These are phyloP conservation scores for Talaromyces sp. DNA, from an alignment of 2,329 filamentous ascomycete species.

Conservation along the genomic window DNA sequence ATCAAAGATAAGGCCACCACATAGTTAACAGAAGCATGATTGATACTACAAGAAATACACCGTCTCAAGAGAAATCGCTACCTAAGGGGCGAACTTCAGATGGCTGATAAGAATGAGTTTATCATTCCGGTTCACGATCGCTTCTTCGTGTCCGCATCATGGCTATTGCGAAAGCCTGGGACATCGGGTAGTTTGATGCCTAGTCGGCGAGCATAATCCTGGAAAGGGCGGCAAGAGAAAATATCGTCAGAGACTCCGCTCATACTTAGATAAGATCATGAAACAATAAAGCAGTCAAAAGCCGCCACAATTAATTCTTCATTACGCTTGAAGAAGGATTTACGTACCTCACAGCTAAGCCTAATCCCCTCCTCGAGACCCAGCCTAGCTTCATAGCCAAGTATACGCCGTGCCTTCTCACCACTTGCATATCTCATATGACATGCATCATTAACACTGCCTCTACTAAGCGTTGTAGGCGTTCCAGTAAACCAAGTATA, in stretches of 20 bases:
- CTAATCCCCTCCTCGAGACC: slow-evolving; percentile 53
- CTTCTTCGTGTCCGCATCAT: neutral
- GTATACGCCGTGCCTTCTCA: slow-evolving; percentile 50
- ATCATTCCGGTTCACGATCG: neutral
- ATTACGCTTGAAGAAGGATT: slow-evolving; percentile 19
- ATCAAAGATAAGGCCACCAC: too few relatives aligned
- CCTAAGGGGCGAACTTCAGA: neutral
- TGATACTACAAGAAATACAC: neutral
- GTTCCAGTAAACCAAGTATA: slow-evolving; percentile 49
- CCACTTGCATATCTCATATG: slow-evolving; percentile 55
- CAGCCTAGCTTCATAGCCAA: slow-evolving; percentile 55
- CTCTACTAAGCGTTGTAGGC: slow-evolving; percentile 51
- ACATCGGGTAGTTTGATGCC: slow-evolving; percentile 26
- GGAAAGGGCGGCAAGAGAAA: slow-evolving; percentile 2
- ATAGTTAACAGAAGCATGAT: neutral
- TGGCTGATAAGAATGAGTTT: neutral
- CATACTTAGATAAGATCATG: slow-evolving; percentile 30
- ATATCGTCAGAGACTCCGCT: slow-evolving; percentile 40
- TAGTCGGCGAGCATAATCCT: slow-evolving; percentile 37
- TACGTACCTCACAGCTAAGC: slow-evolving; percentile 47
- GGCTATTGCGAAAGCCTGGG: neutral
- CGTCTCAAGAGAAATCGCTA: neutral
- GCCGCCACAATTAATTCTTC: neutral
- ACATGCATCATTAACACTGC: slow-evolving; percentile 56
- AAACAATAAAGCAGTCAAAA: neutral